A percentile compares a stretch with the other conserved stretches of the same genome.
These are phyloP conservation scores for Suhomyces xylopsoci DNA, from an alignment of 805 yeast genomes.

Conservation along the genomic window DNA sequence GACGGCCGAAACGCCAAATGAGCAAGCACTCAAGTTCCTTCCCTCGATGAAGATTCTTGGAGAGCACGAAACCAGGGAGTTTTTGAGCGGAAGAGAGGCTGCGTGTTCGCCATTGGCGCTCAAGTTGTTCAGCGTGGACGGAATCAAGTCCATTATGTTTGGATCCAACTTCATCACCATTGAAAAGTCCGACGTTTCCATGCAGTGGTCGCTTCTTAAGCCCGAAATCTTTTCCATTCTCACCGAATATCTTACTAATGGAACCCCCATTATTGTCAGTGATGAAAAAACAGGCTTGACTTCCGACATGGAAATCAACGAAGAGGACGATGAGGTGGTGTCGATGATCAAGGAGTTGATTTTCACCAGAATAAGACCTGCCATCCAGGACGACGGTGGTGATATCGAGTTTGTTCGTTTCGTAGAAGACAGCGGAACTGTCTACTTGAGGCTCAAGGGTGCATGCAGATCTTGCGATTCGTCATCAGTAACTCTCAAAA, in stretches of 20 bases:
- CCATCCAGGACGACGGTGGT: slow-evolving; percentile 74
- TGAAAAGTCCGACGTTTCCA: slow-evolving; percentile 53
- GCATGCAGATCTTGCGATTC: slow-evolving; percentile 74
- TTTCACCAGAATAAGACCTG: slow-evolving; percentile 69
- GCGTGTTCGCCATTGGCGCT: slow-evolving; percentile 72
- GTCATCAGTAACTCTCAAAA: slow-evolving; percentile 61
- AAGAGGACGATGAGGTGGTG: slow-evolving; percentile 65
- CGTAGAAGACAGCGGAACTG: slow-evolving; percentile 53
- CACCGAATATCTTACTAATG: slow-evolving; percentile 54
- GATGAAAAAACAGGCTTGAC: slow-evolving; percentile 15
- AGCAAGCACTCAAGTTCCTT: slow-evolving; percentile 77
- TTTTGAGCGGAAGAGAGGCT: slow-evolving; percentile 73
- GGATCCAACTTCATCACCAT: slow-evolving; percentile 84
- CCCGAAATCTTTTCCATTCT: slow-evolving; percentile 63
- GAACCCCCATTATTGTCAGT: slow-evolving; percentile 50
- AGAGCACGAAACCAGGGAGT: slow-evolving; percentile 64
- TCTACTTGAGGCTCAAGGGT: slow-evolving; percentile 57
- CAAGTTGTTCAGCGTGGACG: slow-evolving; percentile 71
- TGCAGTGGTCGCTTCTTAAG: slow-evolving; percentile 58
- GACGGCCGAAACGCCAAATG: slow-evolving; percentile 84
- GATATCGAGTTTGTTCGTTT: slow-evolving; percentile 66
- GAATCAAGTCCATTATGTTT: slow-evolving; percentile 71
- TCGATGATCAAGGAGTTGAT: slow-evolving; percentile 67
- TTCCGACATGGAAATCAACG: slow-evolving; percentile 44
- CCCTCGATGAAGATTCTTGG: slow-evolving; percentile 69